Evolutionary conservation across 192 early-diverging fungal genomes (phyloP), one percentile per base, ranked within the genome.

Genomic region (Linnemannia schmuckeri): DNA sequence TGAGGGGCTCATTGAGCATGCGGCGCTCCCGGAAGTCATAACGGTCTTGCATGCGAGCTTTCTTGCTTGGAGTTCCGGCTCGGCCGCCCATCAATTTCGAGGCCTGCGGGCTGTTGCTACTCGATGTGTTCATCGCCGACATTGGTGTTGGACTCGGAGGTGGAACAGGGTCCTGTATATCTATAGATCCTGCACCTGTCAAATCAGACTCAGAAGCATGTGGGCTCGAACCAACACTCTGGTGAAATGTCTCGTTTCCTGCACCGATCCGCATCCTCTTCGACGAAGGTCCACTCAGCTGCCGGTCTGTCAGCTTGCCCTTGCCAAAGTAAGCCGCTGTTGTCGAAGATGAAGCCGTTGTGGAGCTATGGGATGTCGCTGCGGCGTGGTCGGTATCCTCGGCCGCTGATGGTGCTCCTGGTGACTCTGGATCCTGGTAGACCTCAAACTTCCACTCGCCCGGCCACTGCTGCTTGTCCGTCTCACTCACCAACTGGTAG

Each of bases 361-460:
- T 37, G 18, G 9, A 57, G n/a, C 17, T 52, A 0, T 44, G 10
- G 69, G 70, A 41, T 9, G 70, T 40, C 20, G n/a, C n/a, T 0
- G 30, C n/a, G 27, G 24, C n/a, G 12, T 63, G 27, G 6, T 63
- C 61, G 3, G 27, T 12, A 27, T 63, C 61, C 41, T 66, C 69
- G 0, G 15, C 18, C 18, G 27, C 22, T 46, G 74, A 72, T 8
- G 76, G 17, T 13, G 74, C 46, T 2, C 70, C 81, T 20, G 75
- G 76, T 2, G 79, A 77, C 22, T 77, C 75, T 40, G 78, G 83
- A 15, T 85, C 83, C 63, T 85, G 72, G 24, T 66, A 85, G 2
- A 85, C 74, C 57, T 85, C 83, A 85, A 85, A 85, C 69, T 85
- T 85, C 83, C 83, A 85, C 27, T 85, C 83, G 24, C 78, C 78